Base-by-base conservation (phyloP, 225 moss, liverwort and hornwort species). In the Antitrichia curtipendula region DNA sequence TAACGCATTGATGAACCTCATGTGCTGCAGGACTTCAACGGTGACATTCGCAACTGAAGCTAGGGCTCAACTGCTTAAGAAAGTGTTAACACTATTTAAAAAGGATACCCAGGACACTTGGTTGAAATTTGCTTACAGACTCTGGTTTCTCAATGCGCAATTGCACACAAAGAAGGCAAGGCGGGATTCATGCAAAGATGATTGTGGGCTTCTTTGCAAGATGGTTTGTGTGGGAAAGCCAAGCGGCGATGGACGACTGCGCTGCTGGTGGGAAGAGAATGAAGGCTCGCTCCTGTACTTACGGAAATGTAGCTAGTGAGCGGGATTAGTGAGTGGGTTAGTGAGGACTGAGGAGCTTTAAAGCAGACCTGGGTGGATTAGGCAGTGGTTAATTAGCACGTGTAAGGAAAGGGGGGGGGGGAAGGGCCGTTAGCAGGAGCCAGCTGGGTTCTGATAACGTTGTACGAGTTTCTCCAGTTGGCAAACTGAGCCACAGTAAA, bases 401-500 rank as follows among this genome's bases (percentile, higher is more conserved):
- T 83, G 82, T 77, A 28, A 86, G 56, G 58, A 20, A 62, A 68
- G 77, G 47, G 83, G 58, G 58, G 41, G n/a, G n/a, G n/a, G n/a
- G n/a, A 85, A 61, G 63, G 64, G 40, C 38, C 50, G 40, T 72
- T 78, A 41, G 72, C 78, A 79, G 38, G 74, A 54, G 85, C 85
- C 90, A 91, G 91, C 90, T 90, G 90, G 85, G 86, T 72, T 49
- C 47, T 73, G 58, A 25, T 65, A 7, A 80, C 74, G 34, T 43
- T 36, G 90, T 85, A 87, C 43, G 20, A 25, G 59, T 69, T 36
- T 29, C 84, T 88, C 53, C 41, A 40, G 61, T 21, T 60, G 25
- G 32, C 54, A 41, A 56, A 36, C 38, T 52, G 68, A 79, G 62
- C 40, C 16, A 31, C 41, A 64, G 64, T 41, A 43, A 24, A 78